These are phyloP conservation scores for Neurospora cerealis DNA, from an alignment of 495 filamentous ascomycete genomes.

Conservation along the genomic window DNA sequence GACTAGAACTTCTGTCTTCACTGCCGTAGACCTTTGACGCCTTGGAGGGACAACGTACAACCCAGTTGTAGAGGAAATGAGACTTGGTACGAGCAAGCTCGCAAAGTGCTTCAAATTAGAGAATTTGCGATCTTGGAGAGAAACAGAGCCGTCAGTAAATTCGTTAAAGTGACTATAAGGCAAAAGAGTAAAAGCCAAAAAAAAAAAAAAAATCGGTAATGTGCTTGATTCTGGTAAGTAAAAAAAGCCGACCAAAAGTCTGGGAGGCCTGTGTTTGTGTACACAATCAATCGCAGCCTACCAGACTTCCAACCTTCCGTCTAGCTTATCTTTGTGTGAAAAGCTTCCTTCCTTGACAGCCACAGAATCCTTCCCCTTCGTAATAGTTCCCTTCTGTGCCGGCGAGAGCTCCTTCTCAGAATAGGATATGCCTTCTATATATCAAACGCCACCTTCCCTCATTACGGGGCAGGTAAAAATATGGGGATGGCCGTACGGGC, in stretches of 20 bases:
- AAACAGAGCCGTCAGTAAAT: neutral
- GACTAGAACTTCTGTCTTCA: neutral
- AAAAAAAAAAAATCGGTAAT: neutral
- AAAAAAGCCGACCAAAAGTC: neutral
- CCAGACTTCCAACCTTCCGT: neutral
- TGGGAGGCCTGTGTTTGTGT: neutral
- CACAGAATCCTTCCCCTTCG: neutral
- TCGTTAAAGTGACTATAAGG: neutral
- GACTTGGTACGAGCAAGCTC: neutral
- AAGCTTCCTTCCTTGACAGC: neutral
- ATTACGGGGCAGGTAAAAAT: neutral
- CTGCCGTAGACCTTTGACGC: neutral
- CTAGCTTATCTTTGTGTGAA: neutral
- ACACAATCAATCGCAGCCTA: neutral
- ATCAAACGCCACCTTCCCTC: neutral
- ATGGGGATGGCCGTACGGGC: neutral
- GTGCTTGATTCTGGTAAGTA: neutral
- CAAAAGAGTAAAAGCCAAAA: neutral
- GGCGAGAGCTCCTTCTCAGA: neutral
- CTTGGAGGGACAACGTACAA: neutral
- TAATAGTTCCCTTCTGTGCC: too few species aligned
- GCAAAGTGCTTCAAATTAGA: neutral
- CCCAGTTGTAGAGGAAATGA: neutral
- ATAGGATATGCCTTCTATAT: neutral
- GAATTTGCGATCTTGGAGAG: neutral